Conservation (phyloP, 2,329 filamentous ascomycete species). For the Trichoderma arundinaceum region DNA sequence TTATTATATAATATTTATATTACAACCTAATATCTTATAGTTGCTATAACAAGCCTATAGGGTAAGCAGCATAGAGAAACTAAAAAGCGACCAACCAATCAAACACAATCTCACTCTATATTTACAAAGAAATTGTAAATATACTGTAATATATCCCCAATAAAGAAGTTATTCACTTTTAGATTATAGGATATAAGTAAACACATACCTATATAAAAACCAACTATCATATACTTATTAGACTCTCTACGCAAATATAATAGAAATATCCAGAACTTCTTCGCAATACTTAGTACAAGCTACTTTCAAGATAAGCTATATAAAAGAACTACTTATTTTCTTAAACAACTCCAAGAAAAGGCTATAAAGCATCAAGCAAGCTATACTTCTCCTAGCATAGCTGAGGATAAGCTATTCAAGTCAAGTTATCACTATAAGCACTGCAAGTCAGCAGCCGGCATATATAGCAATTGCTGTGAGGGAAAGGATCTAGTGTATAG, state of each 20-base stretch:
- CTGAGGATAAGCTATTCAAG: constrained; percentile 41
- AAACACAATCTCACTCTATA: too few species aligned
- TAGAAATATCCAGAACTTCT: constrained; percentile 39
- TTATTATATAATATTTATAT: too few species aligned
- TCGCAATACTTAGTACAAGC: constrained; percentile 37
- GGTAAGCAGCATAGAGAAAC: too few species aligned
- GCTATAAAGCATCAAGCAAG: constrained; percentile 24
- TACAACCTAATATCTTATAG: too few species aligned
- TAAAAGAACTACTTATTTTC: constrained; percentile 25
- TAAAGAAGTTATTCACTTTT: too few species aligned
- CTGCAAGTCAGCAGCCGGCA: constrained; percentile 17
- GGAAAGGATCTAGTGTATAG: constrained; percentile 27
- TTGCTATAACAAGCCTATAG: too few species aligned
- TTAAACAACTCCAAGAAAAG: constrained; percentile 30
- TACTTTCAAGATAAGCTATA: constrained; percentile 16
- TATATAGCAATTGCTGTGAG: constrained; percentile 24
- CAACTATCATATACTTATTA: too few species aligned
- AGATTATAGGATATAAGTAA: too few species aligned
- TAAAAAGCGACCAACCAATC: too few species aligned
- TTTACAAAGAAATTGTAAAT: too few species aligned
- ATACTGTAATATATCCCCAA: too few species aligned
- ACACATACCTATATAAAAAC: too few species aligned
- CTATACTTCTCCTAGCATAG: constrained; percentile 39
- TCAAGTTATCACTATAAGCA: constrained; percentile 44
- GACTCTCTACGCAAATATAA: constrained; percentile 37